These are phyloP conservation scores for Rhizopogon salebrosus DNA, from an alignment of 768 basidiomycete species.

Conservation along the genomic window DNA sequence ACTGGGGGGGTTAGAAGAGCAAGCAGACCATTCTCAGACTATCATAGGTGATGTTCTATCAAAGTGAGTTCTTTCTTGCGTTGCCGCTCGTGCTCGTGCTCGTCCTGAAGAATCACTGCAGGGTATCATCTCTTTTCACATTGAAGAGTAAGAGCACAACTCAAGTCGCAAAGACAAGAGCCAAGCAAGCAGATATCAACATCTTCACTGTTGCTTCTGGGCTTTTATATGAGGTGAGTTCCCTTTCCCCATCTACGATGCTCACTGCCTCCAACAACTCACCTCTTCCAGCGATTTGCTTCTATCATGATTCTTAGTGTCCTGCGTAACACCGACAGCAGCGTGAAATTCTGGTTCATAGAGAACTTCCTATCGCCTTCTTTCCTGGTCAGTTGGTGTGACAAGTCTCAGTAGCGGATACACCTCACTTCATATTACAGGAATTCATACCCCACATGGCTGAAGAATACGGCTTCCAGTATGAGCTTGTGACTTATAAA, in stretches of 20 bases:
- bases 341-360: slow-evolving; percentile 99
- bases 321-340: slow-evolving; percentile 86
- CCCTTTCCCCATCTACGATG: slow-evolving; percentile 1
- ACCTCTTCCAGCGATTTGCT: slow-evolving; percentile 70
- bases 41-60: slow-evolving; percentile 46
- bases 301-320: slow-evolving; percentile 99
- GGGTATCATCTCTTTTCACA: slow-evolving; percentile 42
- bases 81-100: slow-evolving; percentile 3
- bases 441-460: slow-evolving; percentile 95
- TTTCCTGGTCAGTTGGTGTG: slow-evolving; percentile 63
- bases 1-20: slow-evolving; percentile 41
- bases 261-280: slow-evolving; percentile 1
- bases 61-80: slow-evolving; percentile 34
- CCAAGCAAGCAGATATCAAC: slow-evolving; percentile 85
- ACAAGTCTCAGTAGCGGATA: neutral
- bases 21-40: slow-evolving; percentile 28
- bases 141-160: slow-evolving; percentile 21
- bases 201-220: slow-evolving; percentile 99
- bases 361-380: slow-evolving; percentile 98
- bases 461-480: slow-evolving; percentile 87
- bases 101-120: slow-evolving; percentile 22
- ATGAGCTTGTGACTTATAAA: slow-evolving; percentile 97
- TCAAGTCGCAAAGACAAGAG: slow-evolving; percentile 19
- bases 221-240: slow-evolving; percentile 82
- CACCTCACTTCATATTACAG: slow-evolving; percentile 31